Percentiles rank a stretch among this genome's conserved stretches.
Conservation (phyloP, 2,329 filamentous ascomycete species). For the Nemania sp. region DNA sequence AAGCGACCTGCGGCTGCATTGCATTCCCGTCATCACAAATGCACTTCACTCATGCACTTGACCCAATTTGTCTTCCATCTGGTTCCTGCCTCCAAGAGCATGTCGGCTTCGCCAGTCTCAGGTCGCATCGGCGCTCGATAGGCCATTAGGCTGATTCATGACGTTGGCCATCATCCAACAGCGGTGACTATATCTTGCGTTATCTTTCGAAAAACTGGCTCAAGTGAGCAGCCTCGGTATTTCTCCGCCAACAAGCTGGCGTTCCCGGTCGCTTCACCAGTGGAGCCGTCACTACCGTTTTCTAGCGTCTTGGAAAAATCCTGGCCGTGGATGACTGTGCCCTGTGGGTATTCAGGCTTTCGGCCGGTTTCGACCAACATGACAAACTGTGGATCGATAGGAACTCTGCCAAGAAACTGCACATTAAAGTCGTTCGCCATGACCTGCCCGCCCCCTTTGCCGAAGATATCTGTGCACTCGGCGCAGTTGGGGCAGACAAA, state of each 20-base stretch:
- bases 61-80: constrained; percentile 19
- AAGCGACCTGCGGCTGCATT: constrained; percentile 14
- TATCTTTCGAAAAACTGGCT: constrained; percentile 68
- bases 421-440: constrained; percentile 89
- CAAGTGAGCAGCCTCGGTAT: constrained; percentile 72
- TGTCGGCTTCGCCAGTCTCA: constrained; percentile 5
- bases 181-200: constrained; percentile 54
- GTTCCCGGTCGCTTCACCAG: constrained; percentile 41
- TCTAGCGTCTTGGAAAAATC: constrained; percentile 51
- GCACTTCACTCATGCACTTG: constrained; percentile 23
- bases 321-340: constrained; percentile 63
- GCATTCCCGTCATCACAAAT: constrained; percentile 16
- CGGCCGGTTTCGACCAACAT: constrained; percentile 77
- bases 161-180: constrained; percentile 34
- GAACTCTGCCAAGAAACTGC: constrained; percentile 81
- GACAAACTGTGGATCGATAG: constrained; percentile 92
- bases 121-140: constrained; percentile 19
- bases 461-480: constrained; percentile 93
- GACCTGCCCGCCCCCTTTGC: constrained; percentile 81
- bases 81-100: constrained; percentile 18
- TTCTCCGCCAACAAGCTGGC: constrained; percentile 65
- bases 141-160: constrained; percentile 35
- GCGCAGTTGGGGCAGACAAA: constrained; percentile 80
- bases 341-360: constrained; percentile 68
- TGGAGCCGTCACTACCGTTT: constrained; percentile 29